A percentile compares a stretch with the other conserved stretches of the same genome.
Conservation (phyloP, 106 monocot species). For the Platanthera guangdongensis region DNA sequence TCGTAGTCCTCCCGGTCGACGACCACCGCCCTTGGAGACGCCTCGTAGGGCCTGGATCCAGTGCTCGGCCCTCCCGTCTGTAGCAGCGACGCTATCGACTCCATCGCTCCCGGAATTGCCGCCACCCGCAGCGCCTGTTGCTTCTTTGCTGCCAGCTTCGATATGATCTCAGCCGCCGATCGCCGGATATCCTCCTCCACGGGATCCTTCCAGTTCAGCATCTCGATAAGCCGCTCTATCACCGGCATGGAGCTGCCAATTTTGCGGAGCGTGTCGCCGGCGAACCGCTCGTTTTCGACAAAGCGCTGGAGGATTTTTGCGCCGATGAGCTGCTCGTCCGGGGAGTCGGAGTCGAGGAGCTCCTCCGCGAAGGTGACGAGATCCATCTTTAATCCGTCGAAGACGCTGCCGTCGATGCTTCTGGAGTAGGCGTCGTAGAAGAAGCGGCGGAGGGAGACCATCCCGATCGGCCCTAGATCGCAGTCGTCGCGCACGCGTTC, state of each 20-base stretch:
- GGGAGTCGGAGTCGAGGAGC: slow-evolving; percentile 38
- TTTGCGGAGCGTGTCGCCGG: slow-evolving; percentile 43
- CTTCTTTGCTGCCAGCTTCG: slow-evolving; percentile 40
- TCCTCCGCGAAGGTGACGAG: slow-evolving; percentile 45
- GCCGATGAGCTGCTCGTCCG: slow-evolving; percentile 58
- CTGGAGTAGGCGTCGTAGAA: slow-evolving; percentile 60
- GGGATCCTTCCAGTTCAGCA: slow-evolving; percentile 58
- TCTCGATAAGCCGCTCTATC: slow-evolving; percentile 54
- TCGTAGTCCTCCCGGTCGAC: slow-evolving; percentile 17
- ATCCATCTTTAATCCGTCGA: slow-evolving; percentile 65
- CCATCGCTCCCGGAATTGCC: slow-evolving; percentile 49
- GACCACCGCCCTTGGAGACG: not conserved
- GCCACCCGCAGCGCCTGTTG: slow-evolving; percentile 46
- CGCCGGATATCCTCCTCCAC: slow-evolving; percentile 34
- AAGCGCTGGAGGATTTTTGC: slow-evolving; percentile 40
- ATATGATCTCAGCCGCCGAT: slow-evolving; percentile 39
- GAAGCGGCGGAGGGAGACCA: slow-evolving; percentile 44
- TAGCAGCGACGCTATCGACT: slow-evolving; percentile 52
- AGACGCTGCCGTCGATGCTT: slow-evolving; percentile 51
- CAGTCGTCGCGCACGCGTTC: slow-evolving; percentile 34
- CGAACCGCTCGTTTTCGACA: slow-evolving; percentile 14
- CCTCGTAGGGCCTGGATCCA: slow-evolving; percentile 1
- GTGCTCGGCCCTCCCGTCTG: slow-evolving; percentile 8
- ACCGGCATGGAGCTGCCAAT: slow-evolving; percentile 27
- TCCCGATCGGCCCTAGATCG: slow-evolving; percentile 11